These are phyloP conservation scores for Haplosporangium gracile DNA, from an alignment of 192 early-diverging fungal species.

Conservation along the genomic window DNA sequence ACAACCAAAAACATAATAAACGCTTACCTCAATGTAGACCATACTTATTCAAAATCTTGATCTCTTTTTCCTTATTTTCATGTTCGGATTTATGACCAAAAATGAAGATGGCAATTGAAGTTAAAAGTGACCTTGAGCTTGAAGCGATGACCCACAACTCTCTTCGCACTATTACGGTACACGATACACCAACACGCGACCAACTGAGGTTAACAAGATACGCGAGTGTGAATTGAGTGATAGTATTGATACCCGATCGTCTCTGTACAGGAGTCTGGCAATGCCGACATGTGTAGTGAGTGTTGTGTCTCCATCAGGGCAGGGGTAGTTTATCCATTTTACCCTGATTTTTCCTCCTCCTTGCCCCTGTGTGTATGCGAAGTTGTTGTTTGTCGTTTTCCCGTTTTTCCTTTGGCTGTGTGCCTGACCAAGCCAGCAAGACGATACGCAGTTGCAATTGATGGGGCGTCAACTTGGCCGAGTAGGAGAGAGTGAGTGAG, in stretches of 20 bases:
- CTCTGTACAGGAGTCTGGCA: neutral
- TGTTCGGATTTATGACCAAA: too few species aligned
- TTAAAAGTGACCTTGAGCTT: too few species aligned
- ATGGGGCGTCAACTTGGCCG: neutral
- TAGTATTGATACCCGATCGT: neutral
- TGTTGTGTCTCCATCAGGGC: neutral
- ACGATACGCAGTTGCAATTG: neutral
- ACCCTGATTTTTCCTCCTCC: neutral
- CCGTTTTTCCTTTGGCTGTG: neutral
- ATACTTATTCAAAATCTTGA: too few species aligned
- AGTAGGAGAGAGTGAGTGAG: neutral
- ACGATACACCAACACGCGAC: neutral
- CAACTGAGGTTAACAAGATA: neutral
- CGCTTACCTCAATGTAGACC: too few species aligned
- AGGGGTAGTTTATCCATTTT: slow-evolving; percentile 10
- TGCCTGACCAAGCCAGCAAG: neutral
- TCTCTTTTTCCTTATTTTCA: too few species aligned
- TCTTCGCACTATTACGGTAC: too few species aligned
- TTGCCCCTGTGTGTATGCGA: neutral
- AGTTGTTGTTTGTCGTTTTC: neutral
- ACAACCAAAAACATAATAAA: too few species aligned
- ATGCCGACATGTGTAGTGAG: neutral
- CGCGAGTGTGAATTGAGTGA: neutral
- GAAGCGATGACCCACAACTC: too few species aligned
- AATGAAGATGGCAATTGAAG: too few species aligned